phyloP scores from a whole-genome alignment of 1,284 basidiomycete genomes.

The Irpex rosettiformis region DNA sequence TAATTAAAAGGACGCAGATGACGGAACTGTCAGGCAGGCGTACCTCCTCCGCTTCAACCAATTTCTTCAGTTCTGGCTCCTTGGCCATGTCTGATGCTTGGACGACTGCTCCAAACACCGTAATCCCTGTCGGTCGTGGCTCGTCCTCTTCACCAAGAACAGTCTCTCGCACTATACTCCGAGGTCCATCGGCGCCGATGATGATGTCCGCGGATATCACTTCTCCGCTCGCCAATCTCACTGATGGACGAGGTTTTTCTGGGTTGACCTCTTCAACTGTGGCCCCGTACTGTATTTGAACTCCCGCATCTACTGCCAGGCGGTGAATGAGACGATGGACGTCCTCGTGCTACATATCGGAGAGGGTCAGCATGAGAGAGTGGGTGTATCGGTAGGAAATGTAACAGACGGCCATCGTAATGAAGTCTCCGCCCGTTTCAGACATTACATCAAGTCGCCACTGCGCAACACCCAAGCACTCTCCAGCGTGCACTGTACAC shows the following conservation, averaged over 20 bases:
- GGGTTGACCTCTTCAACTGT: conserved; percentile 24
- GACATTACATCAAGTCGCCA: conserved; percentile 52
- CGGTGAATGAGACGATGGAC: conserved; percentile 40
- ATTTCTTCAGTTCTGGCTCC: conserved; percentile 12
- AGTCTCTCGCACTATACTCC: conserved; percentile 8
- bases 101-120: conserved; percentile 36
- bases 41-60: conserved; percentile 17
- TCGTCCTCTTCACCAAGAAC: conserved; percentile 8
- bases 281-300: conserved; percentile 35
- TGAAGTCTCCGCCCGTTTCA: conserved; percentile 52
- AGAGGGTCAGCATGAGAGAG: conserved; percentile 4
- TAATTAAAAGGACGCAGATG: background rate
- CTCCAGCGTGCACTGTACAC: conserved; percentile 39
- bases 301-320: conserved; percentile 39
- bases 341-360: conserved; percentile 29
- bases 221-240: conserved; percentile 30
- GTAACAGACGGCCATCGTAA: conserved; percentile 42
- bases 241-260: conserved; percentile 16
- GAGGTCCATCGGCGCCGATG: conserved; percentile 14
- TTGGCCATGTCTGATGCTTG: conserved; percentile 19
- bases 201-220: conserved; percentile 30
- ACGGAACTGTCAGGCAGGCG: background rate
- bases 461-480: conserved; percentile 41
- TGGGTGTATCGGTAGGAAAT: background rate
- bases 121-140: conserved; percentile 6